Evolutionary conservation across 257 asterid genomes (phyloP).

Genomic region (Knoxia roxburghii): DNA sequence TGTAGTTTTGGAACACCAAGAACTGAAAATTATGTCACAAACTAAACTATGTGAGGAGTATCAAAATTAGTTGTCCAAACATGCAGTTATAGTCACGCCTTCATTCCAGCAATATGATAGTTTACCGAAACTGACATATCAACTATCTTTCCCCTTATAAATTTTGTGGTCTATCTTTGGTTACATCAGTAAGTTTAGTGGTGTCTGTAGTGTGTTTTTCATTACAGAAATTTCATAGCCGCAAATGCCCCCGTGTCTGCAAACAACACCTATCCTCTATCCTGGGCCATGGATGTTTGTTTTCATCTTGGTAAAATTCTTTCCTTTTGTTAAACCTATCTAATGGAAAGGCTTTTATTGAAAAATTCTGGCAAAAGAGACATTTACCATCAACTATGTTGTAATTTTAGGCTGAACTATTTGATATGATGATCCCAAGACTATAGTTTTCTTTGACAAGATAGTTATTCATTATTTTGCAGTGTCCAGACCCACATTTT

Average conservation of each 20-base stretch:
- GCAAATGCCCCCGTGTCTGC: conserved; percentile 77
- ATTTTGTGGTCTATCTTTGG: not conserved
- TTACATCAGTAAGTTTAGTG: not conserved
- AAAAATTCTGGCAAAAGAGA: conserved; percentile 2
- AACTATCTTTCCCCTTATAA: not conserved
- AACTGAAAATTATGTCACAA: too few species aligned
- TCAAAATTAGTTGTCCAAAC: too few species aligned
- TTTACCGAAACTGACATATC: not conserved
- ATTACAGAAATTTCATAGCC: conserved; percentile 73
- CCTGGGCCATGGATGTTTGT: conserved; percentile 82
- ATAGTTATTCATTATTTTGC: conserved; percentile 16
- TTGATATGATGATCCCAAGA: not conserved
- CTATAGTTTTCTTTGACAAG: not conserved
- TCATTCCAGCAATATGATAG: not conserved
- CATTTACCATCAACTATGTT: conserved; percentile 6
- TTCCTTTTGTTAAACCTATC: conserved; percentile 16
- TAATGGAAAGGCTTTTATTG: not conserved
- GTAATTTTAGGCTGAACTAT: not conserved
- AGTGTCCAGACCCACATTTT: conserved; percentile 99
- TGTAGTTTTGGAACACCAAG: too few species aligned
- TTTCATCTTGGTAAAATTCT: conserved; percentile 72
- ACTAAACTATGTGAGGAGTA: too few species aligned
- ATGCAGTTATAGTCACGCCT: not conserved
- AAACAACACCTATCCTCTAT: conserved; percentile 64
- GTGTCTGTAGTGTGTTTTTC: conserved; percentile 12